Evolutionary conservation across 495 filamentous ascomycete genomes (phyloP).

Genomic region (Hypoxylon cercidicola): DNA sequence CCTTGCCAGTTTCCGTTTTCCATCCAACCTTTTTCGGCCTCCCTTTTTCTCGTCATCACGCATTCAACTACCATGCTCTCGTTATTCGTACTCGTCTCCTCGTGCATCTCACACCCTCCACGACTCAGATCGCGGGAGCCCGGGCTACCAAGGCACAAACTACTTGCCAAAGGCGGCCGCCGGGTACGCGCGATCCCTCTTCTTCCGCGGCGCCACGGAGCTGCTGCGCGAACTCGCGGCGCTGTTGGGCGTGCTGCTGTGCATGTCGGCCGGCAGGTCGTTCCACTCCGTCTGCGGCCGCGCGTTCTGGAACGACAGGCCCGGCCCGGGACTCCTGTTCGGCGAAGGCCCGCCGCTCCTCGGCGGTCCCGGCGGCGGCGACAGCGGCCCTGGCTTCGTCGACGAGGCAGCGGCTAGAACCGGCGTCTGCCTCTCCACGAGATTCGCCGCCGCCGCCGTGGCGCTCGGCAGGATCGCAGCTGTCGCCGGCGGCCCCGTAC

Average conservation of each 20-base stretch:
- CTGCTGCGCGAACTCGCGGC: slow-evolving; percentile 61
- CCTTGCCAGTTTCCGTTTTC: no score
- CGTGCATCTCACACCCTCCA: no score
- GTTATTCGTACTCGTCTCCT: neutral
- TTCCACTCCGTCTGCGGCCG: slow-evolving; percentile 67
- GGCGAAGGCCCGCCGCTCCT: slow-evolving; percentile 28
- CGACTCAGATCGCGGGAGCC: no score
- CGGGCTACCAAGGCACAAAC: neutral
- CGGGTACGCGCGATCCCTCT: slow-evolving; percentile 62
- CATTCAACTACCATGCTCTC: neutral
- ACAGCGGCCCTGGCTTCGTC: neutral
- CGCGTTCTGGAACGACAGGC: slow-evolving; percentile 61
- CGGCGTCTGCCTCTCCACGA: slow-evolving; percentile 24
- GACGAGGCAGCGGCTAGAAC: neutral
- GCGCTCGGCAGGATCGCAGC: slow-evolving; percentile 23
- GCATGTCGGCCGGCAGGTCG: slow-evolving; percentile 65
- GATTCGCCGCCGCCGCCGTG: slow-evolving; percentile 49
- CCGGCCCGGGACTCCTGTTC: slow-evolving; percentile 36
- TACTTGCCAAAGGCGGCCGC: slow-evolving; percentile 62
- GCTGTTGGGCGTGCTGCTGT: slow-evolving; percentile 49
- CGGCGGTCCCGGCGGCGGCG: slow-evolving; percentile 14
- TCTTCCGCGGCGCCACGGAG: slow-evolving; percentile 54
- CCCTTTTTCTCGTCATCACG: neutral
- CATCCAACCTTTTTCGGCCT: neutral
- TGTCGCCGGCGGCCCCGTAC: neutral